These are phyloP conservation scores for Manihot esculenta DNA, from an alignment of 441 rosid genomes.

Conservation along the genomic window DNA sequence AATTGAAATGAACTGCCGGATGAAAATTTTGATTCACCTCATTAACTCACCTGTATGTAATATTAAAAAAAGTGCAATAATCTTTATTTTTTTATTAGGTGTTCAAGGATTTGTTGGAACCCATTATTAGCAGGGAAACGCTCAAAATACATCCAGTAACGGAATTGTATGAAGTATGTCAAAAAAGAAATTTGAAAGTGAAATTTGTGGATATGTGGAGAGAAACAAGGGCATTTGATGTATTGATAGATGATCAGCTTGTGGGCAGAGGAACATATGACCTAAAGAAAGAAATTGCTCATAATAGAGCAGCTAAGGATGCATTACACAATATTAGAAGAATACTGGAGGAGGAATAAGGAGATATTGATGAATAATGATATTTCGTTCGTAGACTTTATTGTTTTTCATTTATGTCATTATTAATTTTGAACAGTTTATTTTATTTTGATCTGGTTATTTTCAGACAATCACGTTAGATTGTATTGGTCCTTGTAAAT, in stretches of 20 bases:
- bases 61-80: too few relatives aligned
- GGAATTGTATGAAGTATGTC: slow-evolving; percentile 50
- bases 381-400: background rate
- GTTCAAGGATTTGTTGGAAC: slow-evolving; percentile 52
- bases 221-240: slow-evolving; percentile 29
- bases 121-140: slow-evolving; percentile 42
- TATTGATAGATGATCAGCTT: slow-evolving; percentile 35
- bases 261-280: slow-evolving; percentile 43
- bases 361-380: background rate
- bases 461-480: too few relatives aligned
- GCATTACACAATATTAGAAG: slow-evolving; percentile 44
- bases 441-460: too few relatives aligned
- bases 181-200: slow-evolving; percentile 49
- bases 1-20: too few relatives aligned
- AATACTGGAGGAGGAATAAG: slow-evolving; percentile 10
- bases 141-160: slow-evolving; percentile 48
- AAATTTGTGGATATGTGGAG: slow-evolving; percentile 54
- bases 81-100: slow-evolving; percentile 31
- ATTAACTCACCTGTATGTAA: too few relatives aligned
- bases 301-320: slow-evolving; percentile 58
- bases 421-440: background rate
- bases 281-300: slow-evolving; percentile 58
- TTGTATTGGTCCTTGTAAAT: background rate
- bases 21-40: too few relatives aligned
- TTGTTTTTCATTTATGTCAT: too few relatives aligned